Evolutionary conservation across 306 rosid genomes (phyloP).

Genomic region (Vigna unguiculata): DNA sequence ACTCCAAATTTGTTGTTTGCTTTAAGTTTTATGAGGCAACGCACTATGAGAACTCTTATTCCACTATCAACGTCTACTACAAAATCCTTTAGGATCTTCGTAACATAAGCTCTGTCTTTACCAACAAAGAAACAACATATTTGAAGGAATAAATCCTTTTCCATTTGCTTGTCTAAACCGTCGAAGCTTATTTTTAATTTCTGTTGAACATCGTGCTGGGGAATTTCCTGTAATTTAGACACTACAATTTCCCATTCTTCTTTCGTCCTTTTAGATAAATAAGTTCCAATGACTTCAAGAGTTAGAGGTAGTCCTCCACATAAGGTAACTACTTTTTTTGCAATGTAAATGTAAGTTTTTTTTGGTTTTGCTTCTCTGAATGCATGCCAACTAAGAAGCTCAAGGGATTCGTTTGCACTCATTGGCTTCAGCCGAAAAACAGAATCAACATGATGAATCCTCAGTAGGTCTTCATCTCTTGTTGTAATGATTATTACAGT

Average conservation of each 20-base stretch:
- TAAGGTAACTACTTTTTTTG: conserved; percentile 9
- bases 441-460: neutral
- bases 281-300: conserved; percentile 45
- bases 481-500: conserved; percentile 48
- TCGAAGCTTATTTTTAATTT: conserved; percentile 28
- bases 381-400: conserved; percentile 44
- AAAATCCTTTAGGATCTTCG: no score
- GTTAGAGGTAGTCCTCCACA: conserved; percentile 50
- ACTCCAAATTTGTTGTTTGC: no score
- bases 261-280: neutral
- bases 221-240: conserved; percentile 30
- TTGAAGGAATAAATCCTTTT: no score
- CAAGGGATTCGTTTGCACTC: neutral
- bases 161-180: neutral
- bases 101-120: no score
- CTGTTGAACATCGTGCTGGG: conserved; percentile 32
- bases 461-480: conserved; percentile 32
- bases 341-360: neutral
- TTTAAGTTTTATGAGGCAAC: no score
- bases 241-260: conserved; percentile 33
- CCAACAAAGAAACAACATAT: no score
- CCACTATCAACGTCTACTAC: no score
- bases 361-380: neutral
- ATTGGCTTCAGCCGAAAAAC: neutral
- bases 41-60: no score